Evolutionary conservation across 1,139 yeast genomes (phyloP), one percentile per base, ranked within the genome.

Genomic region (Blastobotrys indianensis): DNA sequence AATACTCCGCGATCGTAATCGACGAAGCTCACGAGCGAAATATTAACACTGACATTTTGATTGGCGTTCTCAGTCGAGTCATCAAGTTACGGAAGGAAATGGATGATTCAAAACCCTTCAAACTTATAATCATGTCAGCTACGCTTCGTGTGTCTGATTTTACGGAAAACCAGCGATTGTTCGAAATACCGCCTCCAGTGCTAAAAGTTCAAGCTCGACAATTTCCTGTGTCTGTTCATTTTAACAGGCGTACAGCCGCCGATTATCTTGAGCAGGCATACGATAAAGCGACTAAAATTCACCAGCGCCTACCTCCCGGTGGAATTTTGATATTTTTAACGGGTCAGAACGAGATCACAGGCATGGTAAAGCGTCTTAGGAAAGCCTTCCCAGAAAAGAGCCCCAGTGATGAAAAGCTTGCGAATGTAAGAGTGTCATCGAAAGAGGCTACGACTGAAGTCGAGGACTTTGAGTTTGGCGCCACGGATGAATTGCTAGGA

Each of bases 11-110:
- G 1, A 74, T 94, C 37, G 76, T 94, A 31, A 86, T 94, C 51
- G 99, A 94, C 69, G 99, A 92, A 66, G 99, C 99, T 0, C 99
- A 94, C 64, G 98, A 94, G 64, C 77, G 99, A 61, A 90, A 88
- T 60, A 81, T 90, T 51, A 94, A 92, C 59, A 94, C 99, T 0
- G 99, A 94, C 67, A 90, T 94, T 44, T 70, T 94, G 49, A 87
- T 94, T 54, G 99, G 99, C 44, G 85, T 92, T 82, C 70, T 92
- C 45, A 86, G 95, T 59, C 79, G 98, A 54, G 82, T 90, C n/a
- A 75, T 87, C 51, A 79, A 76, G 55, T 72, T 92, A 39, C 79
- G 99, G 63, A 85, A 59, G 60, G 75, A 58, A 49, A 63, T 55
- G 76, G 51, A 50, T 23, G 49, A 52, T 9, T 29, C 16, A 2